Conservation (phyloP, 2,329 filamentous ascomycete species). For the Boeremia lycopersici region DNA sequence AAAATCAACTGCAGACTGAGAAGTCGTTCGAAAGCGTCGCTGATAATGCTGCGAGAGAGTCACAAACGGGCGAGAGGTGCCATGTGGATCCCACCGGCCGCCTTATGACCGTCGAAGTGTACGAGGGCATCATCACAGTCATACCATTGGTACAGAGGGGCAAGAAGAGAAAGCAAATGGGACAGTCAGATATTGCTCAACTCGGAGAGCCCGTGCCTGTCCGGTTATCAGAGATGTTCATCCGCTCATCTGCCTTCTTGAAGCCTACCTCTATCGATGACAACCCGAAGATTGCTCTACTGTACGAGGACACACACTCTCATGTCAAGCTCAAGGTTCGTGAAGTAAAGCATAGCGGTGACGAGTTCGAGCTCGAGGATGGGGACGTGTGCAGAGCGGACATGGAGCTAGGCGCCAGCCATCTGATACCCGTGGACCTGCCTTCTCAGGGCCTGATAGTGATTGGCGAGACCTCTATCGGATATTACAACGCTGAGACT, state of each 20-base stretch:
- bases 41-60: conserved; percentile 69
- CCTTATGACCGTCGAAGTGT: conserved; percentile 70
- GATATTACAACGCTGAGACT: conserved; percentile 81
- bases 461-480: conserved; percentile 69
- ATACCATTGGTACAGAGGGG: conserved; percentile 63
- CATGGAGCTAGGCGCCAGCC: conserved; percentile 64
- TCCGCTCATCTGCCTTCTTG: conserved; percentile 70
- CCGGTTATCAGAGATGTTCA: conserved; percentile 69
- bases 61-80: conserved; percentile 81
- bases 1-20: conserved; percentile 60
- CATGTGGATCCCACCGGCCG: conserved; percentile 79
- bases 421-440: conserved; percentile 65
- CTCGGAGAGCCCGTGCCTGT: conserved; percentile 67
- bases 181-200: conserved; percentile 58
- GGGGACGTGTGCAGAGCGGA: conserved; percentile 58
- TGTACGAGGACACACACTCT: conserved; percentile 68
- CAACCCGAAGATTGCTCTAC: conserved; percentile 66
- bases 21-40: conserved; percentile 65
- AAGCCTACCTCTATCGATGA: conserved; percentile 57
- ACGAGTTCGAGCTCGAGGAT: conserved; percentile 61
- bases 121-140: conserved; percentile 70
- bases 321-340: conserved; percentile 61
- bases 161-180: conserved; percentile 54
- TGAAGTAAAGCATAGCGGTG: conserved; percentile 58
- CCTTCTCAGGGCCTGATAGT: conserved; percentile 59